These are phyloP conservation scores for Euryodendron excelsum DNA, from an alignment of 148 eudicot species.

Conservation along the genomic window DNA sequence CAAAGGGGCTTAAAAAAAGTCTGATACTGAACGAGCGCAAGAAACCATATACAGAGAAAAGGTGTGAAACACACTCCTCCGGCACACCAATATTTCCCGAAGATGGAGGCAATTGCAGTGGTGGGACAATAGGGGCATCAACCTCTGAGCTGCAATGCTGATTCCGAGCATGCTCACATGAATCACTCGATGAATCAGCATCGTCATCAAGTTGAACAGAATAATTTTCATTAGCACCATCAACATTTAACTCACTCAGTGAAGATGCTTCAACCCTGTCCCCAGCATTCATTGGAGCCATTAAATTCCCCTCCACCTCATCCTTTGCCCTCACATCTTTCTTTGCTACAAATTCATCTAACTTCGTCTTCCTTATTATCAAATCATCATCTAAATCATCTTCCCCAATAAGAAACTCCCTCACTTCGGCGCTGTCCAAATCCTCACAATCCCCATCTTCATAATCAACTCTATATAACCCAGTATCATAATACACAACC, in stretches of 20 bases:
- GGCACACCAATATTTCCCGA: slow-evolving; percentile 80
- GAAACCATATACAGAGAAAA: slow-evolving; percentile 77
- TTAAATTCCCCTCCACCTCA: neutral
- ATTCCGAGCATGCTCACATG: slow-evolving; percentile 46
- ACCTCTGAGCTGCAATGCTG: slow-evolving; percentile 9
- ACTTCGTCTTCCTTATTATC: slow-evolving; percentile 47
- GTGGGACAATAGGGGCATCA: slow-evolving; percentile 30
- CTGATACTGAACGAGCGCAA: slow-evolving; percentile 73
- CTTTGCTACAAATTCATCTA: slow-evolving; percentile 46
- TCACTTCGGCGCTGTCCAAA: slow-evolving; percentile 63
- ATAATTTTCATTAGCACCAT: slow-evolving; percentile 30
- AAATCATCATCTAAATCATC: slow-evolving; percentile 48
- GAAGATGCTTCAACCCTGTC: slow-evolving; percentile 8
- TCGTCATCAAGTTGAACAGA: slow-evolving; percentile 24
- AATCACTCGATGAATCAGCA: slow-evolving; percentile 54
- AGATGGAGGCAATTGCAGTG: slow-evolving; percentile 76
- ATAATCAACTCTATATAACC: slow-evolving; percentile 79
- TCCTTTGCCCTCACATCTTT: slow-evolving; percentile 25
- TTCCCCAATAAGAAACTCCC: slow-evolving; percentile 46
- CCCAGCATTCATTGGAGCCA: neutral
- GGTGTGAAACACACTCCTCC: slow-evolving; percentile 73
- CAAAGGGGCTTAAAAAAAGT: slow-evolving; percentile 80
- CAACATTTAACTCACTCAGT: slow-evolving; percentile 15
- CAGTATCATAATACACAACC: slow-evolving; percentile 54
- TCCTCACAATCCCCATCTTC: slow-evolving; percentile 98